Conservation (phyloP, 1,284 basidiomycete species). For the Pholiota adiposa region DNA sequence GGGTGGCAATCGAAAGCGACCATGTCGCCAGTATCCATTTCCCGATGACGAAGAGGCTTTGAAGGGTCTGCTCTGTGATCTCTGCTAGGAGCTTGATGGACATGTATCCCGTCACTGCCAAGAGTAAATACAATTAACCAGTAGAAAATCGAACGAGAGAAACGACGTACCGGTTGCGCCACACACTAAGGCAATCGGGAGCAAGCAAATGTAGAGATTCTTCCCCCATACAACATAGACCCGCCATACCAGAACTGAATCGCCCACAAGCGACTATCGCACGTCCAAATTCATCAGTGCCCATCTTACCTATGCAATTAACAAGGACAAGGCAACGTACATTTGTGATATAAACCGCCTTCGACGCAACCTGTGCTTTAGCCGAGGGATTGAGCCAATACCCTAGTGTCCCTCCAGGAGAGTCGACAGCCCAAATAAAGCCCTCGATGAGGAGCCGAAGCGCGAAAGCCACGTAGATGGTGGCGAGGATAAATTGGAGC, state of each 20-base stretch:
- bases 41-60: conserved; percentile 5
- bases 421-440: conserved; percentile 11
- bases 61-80: not conserved
- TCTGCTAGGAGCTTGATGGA: not conserved
- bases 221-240: conserved; percentile 28
- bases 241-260: conserved; percentile 26
- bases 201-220: conserved; percentile 19
- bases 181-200: conserved; percentile 16
- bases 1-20: conserved; percentile 14
- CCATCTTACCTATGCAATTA: not conserved
- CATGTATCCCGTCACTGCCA: conserved; percentile 2
- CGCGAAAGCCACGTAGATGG: conserved; percentile 14
- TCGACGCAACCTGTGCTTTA: conserved; percentile 8
- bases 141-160: not conserved
- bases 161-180: not conserved
- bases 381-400: conserved; percentile 16
- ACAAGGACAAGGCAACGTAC: conserved; percentile 1
- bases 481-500: conserved; percentile 20
- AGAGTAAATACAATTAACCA: not conserved
- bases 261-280: conserved; percentile 21
- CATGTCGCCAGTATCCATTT: conserved; percentile 2
- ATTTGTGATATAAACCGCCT: conserved; percentile 13
- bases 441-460: conserved; percentile 21
- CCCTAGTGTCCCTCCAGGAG: conserved; percentile 5
- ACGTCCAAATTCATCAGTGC: not conserved